These are phyloP conservation scores for Parachaetomium inaequale DNA, from an alignment of 495 filamentous ascomycete genomes.

Conservation along the genomic window DNA sequence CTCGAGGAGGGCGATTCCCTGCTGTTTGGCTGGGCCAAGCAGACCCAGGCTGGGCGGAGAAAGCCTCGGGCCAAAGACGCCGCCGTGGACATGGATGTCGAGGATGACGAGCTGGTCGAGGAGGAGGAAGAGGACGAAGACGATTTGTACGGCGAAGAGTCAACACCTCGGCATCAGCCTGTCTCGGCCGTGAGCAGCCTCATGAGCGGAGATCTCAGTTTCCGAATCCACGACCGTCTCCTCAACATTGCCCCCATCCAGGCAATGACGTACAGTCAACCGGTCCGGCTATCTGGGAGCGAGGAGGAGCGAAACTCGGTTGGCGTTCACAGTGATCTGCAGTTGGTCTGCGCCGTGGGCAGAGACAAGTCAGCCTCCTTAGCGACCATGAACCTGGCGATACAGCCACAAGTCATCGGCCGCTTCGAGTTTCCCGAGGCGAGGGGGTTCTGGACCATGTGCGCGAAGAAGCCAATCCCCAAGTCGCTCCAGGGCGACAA, in stretches of 20 bases:
- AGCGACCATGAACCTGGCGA: constrained; percentile 67
- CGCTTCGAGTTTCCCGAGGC: constrained; percentile 60
- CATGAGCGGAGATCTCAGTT: constrained; percentile 61
- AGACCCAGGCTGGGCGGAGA: constrained; percentile 50
- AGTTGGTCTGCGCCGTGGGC: constrained; percentile 70
- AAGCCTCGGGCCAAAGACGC: constrained; percentile 43
- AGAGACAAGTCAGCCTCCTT: constrained; percentile 65
- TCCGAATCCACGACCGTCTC: constrained; percentile 72
- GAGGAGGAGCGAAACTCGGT: constrained; percentile 43
- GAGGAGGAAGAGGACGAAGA: constrained; percentile 53
- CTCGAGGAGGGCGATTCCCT: constrained; percentile 80
- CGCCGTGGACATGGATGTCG: constrained; percentile 54
- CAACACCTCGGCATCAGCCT: constrained; percentile 27
- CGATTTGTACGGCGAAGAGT: constrained; percentile 69
- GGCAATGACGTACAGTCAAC: constrained; percentile 62
- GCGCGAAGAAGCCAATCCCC: constrained; percentile 54
- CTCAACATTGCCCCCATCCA: constrained; percentile 73
- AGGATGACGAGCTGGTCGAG: constrained; percentile 38
- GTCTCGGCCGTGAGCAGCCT: constrained; percentile 26
- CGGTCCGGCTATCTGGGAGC: constrained; percentile 39
- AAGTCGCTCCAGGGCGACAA: constrained; percentile 51
- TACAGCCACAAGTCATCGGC: constrained; percentile 63
- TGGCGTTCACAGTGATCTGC: constrained; percentile 54
- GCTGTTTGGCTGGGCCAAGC: constrained; percentile 71
- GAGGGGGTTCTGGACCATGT: constrained; percentile 61